Conservation (phyloP, 306 rosid species). For the Castanea crenata region DNA sequence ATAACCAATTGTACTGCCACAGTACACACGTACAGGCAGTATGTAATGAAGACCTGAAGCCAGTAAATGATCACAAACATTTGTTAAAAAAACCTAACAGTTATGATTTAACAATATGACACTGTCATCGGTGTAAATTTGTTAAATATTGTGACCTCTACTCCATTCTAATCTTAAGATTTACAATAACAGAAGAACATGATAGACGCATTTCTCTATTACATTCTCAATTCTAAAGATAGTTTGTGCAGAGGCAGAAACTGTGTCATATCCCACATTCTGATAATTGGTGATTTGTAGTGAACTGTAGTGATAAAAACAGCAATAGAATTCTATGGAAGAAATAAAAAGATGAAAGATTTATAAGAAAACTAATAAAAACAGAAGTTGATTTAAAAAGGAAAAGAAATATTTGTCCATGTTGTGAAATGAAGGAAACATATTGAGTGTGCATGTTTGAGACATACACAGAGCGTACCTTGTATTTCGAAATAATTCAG, state of each 20-base stretch:
- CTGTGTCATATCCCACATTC: neutral
- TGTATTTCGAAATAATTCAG: too few species aligned
- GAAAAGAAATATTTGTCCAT: neutral
- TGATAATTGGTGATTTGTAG: neutral
- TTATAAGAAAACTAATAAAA: neutral
- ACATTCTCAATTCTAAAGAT: neutral
- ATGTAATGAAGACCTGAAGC: neutral
- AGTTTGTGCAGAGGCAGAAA: neutral
- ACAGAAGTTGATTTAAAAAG: neutral
- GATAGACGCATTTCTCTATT: neutral
- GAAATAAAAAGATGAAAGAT: neutral
- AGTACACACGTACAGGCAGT: neutral
- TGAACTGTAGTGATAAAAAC: neutral
- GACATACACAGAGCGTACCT: too few species aligned
- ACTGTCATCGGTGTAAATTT: neutral
- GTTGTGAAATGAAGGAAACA: neutral
- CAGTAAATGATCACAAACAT: neutral
- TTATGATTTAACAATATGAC: neutral
- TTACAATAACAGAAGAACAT: neutral
- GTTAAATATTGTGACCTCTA: neutral
- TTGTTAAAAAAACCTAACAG: neutral
- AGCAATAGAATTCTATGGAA: neutral
- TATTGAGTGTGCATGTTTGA: neutral
- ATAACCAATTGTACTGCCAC: neutral
- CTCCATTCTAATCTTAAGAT: neutral